Conservation (phyloP, 2,329 filamentous ascomycete genomes). For the Parastagonospora nodorum region DNA sequence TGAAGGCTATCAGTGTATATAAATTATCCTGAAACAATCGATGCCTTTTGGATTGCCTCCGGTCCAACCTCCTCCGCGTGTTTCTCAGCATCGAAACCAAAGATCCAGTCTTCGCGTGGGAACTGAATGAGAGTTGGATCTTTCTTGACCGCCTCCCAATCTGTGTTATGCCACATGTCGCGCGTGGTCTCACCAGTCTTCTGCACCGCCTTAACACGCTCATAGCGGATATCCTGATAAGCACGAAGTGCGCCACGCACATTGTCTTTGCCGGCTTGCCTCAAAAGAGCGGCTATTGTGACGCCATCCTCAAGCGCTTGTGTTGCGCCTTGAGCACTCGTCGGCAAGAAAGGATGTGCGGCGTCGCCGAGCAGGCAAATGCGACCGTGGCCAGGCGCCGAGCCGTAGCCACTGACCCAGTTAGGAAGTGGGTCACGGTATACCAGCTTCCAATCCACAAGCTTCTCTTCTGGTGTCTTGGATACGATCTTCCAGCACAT, state of each 20-base stretch:
- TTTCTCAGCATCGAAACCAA: slow-evolving; percentile 35
- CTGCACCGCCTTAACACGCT: slow-evolving; percentile 40
- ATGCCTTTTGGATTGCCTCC: slow-evolving; percentile 30
- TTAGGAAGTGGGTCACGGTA: slow-evolving; percentile 59
- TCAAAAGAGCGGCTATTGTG: slow-evolving; percentile 32
- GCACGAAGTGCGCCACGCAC: slow-evolving; percentile 34
- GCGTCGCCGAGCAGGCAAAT: slow-evolving; percentile 60
- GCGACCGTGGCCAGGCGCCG: slow-evolving; percentile 40
- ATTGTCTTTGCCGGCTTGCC: slow-evolving; percentile 36
- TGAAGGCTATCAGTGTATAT: neutral
- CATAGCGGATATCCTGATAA: slow-evolving; percentile 43
- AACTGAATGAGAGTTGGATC: slow-evolving; percentile 37
- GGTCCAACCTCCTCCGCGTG: slow-evolving; percentile 37
- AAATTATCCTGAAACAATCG: neutral
- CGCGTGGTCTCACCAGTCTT: slow-evolving; percentile 42
- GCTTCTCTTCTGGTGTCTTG: slow-evolving; percentile 41
- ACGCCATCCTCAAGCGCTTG: slow-evolving; percentile 59
- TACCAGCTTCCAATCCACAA: slow-evolving; percentile 61
- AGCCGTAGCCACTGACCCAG: slow-evolving; percentile 57
- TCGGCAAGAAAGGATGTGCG: slow-evolving; percentile 61
- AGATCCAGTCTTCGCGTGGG: slow-evolving; percentile 42
- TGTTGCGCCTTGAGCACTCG: slow-evolving; percentile 59
- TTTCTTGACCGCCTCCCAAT: slow-evolving; percentile 41
- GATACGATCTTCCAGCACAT: slow-evolving; percentile 43
- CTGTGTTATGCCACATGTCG: slow-evolving; percentile 43